phyloP scores from a whole-genome alignment of 176 grass and related monocot species.

The Carex myosuroides region DNA sequence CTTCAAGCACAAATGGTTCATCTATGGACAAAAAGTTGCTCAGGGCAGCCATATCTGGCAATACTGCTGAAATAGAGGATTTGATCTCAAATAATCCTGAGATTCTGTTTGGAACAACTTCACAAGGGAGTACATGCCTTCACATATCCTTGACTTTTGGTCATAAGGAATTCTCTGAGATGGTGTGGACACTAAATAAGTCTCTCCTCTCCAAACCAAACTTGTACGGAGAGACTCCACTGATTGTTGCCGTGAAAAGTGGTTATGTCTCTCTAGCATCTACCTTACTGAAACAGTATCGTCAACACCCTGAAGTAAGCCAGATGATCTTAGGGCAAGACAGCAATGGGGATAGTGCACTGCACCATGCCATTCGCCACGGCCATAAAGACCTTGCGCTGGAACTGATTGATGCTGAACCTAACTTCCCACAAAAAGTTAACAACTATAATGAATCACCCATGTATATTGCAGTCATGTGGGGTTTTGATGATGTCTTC shows the following conservation, averaged over 20 bases:
- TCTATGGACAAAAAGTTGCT: not conserved
- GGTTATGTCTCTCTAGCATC: not conserved
- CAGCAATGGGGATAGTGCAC: not conserved
- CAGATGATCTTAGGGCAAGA: not conserved
- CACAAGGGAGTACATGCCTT: not conserved
- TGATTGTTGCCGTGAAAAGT: not conserved
- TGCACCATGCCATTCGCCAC: not conserved
- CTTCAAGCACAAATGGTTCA: too few species aligned
- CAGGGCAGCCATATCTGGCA: not conserved
- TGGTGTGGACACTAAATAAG: not conserved
- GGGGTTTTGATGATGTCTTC: not conserved
- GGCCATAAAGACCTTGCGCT: not conserved
- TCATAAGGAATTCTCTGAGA: not conserved
- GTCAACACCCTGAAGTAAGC: fast-evolving
- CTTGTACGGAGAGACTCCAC: not conserved
- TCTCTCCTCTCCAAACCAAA: not conserved
- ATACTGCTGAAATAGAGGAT: not conserved
- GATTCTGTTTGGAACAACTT: not conserved
- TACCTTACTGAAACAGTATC: not conserved
- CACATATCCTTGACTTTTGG: not conserved
- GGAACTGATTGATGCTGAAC: not conserved
- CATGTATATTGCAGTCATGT: not conserved
- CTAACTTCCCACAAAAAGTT: not conserved
- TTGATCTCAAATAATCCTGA: not conserved
- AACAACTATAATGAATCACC: not conserved